Conservation (phyloP, 768 basidiomycete species). For the Boletus sp. region DNA sequence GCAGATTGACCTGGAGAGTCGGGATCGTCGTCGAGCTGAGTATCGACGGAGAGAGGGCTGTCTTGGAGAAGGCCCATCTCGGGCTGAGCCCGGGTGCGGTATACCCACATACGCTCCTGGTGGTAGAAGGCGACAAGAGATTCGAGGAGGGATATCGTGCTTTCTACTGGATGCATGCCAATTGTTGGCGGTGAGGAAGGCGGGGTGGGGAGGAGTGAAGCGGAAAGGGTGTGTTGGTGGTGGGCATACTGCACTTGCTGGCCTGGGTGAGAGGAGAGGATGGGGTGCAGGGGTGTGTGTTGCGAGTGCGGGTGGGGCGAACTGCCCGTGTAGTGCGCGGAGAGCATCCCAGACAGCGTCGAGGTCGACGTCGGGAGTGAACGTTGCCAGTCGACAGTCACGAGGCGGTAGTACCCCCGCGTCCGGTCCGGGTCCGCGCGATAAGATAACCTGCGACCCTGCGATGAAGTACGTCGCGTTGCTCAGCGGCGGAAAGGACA, state of each 20-base stretch:
- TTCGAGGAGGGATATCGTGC: slow-evolving; percentile 60
- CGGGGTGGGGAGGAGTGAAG: slow-evolving; percentile 35
- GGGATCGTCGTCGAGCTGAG: slow-evolving; percentile 21
- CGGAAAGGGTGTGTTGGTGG: slow-evolving; percentile 29
- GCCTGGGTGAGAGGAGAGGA: slow-evolving; percentile 23
- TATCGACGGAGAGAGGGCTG: slow-evolving; percentile 3
- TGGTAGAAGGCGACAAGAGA: slow-evolving; percentile 67
- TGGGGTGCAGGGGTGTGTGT: slow-evolving; percentile 15
- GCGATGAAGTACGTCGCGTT: slow-evolving; percentile 90
- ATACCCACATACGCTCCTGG: slow-evolving; percentile 70
- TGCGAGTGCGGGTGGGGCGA: slow-evolving; percentile 24
- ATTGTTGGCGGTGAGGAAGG: slow-evolving; percentile 32
- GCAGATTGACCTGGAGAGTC: slow-evolving; percentile 19
- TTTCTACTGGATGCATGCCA: slow-evolving; percentile 38
- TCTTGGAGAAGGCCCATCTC: slow-evolving; percentile 43
- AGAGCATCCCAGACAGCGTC: slow-evolving; percentile 89
- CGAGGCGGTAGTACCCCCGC: slow-evolving; percentile 9
- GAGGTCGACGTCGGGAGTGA: neutral
- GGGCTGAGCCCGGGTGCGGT: slow-evolving; percentile 60
- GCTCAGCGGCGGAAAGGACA: slow-evolving; percentile 97
- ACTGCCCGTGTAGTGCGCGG: slow-evolving; percentile 34
- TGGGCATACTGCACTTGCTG: slow-evolving; percentile 24
- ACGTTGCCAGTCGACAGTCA: neutral
- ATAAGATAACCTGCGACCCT: slow-evolving; percentile 14
- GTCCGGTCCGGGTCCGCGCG: slow-evolving; percentile 21